These are phyloP conservation scores for Bipolaris sorokiniana DNA, from an alignment of 2,329 filamentous ascomycete species.

Conservation along the genomic window DNA sequence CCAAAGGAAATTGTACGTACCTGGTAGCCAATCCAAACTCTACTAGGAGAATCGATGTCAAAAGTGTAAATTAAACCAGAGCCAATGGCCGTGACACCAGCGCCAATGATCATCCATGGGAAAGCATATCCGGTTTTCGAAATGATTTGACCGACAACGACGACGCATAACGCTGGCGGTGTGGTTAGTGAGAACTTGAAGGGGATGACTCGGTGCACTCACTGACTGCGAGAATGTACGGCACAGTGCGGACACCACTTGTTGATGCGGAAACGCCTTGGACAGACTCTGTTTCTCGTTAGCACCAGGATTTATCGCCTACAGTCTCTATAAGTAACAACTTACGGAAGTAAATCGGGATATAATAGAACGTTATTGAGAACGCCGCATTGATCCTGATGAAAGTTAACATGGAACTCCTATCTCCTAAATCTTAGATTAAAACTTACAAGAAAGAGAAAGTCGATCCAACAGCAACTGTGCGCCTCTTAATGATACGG, in stretches of 20 bases:
- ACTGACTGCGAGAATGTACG: constrained; percentile 47
- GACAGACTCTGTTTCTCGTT: neutral
- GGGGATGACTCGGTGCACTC: neutral
- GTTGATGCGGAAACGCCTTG: constrained; percentile 40
- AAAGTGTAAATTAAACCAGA: constrained; percentile 54
- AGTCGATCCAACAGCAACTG: constrained; percentile 42
- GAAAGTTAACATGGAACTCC: neutral
- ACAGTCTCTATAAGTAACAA: constrained; percentile 22
- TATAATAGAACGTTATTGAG: constrained; percentile 51
- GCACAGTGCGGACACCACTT: constrained; percentile 53
- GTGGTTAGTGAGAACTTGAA: neutral
- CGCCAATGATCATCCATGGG: constrained; percentile 43
- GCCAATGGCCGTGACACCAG: constrained; percentile 41
- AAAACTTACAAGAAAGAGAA: constrained; percentile 45
- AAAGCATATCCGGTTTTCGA: constrained; percentile 45
- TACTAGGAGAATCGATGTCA: constrained; percentile 42
- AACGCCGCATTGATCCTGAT: constrained; percentile 33
- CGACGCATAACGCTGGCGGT: constrained; percentile 1
- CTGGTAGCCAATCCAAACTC: constrained; percentile 55
- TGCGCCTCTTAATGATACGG: constrained; percentile 49
- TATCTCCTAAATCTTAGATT: neutral
- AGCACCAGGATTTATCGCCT: neutral
- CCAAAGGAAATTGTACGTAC: neutral
- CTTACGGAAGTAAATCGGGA: constrained; percentile 59
- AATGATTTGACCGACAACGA: constrained; percentile 10